Evolutionary conservation across 257 asterid species (phyloP).

Genomic region (Sherardia arvensis): DNA sequence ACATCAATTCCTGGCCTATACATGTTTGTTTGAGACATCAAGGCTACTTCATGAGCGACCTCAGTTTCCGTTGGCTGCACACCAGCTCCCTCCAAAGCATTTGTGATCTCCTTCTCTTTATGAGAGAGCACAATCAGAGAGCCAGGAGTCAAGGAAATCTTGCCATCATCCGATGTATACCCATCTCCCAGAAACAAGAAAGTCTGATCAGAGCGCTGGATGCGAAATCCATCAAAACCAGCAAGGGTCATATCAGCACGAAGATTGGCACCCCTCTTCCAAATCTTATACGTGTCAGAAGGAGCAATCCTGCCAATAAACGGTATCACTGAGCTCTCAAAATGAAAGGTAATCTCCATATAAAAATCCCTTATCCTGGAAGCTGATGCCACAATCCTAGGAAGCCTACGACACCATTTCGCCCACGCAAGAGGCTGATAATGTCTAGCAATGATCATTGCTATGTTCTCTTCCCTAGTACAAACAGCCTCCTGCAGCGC

Average conservation of each 20-base stretch:
- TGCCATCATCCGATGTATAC: constrained; percentile 55
- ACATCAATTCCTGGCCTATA: constrained; percentile 99
- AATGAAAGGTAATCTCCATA: constrained; percentile 96
- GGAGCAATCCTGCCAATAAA: constrained; percentile 98
- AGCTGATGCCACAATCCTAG: constrained; percentile 90
- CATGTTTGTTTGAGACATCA: constrained; percentile 99
- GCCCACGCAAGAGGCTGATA: constrained; percentile 99
- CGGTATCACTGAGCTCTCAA: constrained; percentile 97
- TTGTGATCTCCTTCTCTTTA: constrained; percentile 88
- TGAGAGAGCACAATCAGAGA: constrained; percentile 88
- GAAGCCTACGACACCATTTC: constrained; percentile 98
- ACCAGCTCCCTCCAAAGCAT: constrained; percentile 96
- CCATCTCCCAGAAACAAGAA: constrained; percentile 97
- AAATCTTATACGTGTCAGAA: constrained; percentile 88
- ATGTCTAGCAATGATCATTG: constrained; percentile 92
- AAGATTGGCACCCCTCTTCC: constrained; percentile 97
- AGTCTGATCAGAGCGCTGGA: constrained; percentile 95
- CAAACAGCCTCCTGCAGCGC: constrained; percentile 99
- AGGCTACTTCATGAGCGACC: constrained; percentile 93
- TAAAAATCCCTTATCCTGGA: constrained; percentile 87
- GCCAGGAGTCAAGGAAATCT: constrained; percentile 72
- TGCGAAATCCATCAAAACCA: constrained; percentile 96
- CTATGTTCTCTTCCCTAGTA: constrained; percentile 86
- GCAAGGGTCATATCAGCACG: constrained; percentile 99
- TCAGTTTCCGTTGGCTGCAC: constrained; percentile 92